A percentile compares a stretch with the other conserved stretches of the same genome.
Conservation (phyloP, 2,329 filamentous ascomycete genomes). For the Botrytis aclada region DNA sequence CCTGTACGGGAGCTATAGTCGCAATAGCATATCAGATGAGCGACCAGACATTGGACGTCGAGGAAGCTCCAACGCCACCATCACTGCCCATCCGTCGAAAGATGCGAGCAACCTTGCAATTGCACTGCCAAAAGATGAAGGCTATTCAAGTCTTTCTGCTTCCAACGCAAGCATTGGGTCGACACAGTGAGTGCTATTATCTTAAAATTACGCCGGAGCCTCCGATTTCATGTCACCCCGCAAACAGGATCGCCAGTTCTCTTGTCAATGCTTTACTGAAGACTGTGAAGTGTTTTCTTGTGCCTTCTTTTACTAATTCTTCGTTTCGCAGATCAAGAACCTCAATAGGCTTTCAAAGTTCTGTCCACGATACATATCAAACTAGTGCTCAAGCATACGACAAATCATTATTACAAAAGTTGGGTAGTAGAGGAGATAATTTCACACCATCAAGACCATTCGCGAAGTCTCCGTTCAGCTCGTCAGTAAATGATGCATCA, state of each 20-base stretch:
- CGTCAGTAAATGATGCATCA: conserved; percentile 36
- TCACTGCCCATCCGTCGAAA: conserved; percentile 46
- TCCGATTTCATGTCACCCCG: background rate
- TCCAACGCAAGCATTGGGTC: conserved; percentile 37
- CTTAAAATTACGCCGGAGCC: background rate
- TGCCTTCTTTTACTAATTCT: conserved; percentile 18
- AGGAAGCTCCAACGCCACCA: conserved; percentile 41
- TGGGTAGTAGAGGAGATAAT: conserved; percentile 37
- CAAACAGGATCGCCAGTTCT: background rate
- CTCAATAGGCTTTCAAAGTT: conserved; percentile 36
- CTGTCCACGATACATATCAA: conserved; percentile 38
- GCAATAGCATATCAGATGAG: conserved; percentile 30
- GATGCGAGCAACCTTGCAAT: background rate
- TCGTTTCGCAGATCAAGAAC: conserved; percentile 27
- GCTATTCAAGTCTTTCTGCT: conserved; percentile 39
- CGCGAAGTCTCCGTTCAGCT: conserved; percentile 34
- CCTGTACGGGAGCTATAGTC: conserved; percentile 45
- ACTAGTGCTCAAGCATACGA: conserved; percentile 40
- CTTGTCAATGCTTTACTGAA: conserved; percentile 5
- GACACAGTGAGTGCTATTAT: conserved; percentile 33
- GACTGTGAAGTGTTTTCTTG: background rate
- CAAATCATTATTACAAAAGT: conserved; percentile 40
- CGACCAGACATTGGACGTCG: conserved; percentile 36
- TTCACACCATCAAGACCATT: conserved; percentile 36
- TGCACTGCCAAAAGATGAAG: conserved; percentile 36